Evolutionary conservation across 805 yeast genomes (phyloP), one percentile per base, ranked within the genome.

Genomic region (Lipomyces mesembrius): DNA sequence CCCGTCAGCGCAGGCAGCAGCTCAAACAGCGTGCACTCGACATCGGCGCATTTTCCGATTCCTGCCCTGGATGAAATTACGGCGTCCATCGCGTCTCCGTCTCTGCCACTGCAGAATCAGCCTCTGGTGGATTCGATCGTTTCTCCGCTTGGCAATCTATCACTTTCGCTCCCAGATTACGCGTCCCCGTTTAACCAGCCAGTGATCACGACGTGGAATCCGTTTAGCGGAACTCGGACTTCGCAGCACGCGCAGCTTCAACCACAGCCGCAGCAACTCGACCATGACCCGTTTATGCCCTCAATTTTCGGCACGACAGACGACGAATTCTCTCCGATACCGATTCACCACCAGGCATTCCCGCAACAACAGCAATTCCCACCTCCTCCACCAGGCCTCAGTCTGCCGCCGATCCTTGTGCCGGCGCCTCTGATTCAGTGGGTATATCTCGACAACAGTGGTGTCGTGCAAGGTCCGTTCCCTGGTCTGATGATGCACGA

Each of bases 391-490:
- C 69, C 71, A 4, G 69, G 71, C 6, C 53, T 67, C n/a, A 17
- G 55, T 14, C n/a, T 67, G 35, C 63, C 65, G 5, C 71, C 71
- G 20, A 58, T 67, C 59, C 37, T 67, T 5, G 58, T 65, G 3
- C 66, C 69, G 35, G 59, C 69, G n/a, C 69, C 27, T 20, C 35
- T 65, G 49, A 58, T 65, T 34, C 51, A 51, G 29, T 91, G 97
- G 97, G 79, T 79, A 65, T 91, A 91, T 76, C 78, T 88, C 63
- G 97, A 91, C 76, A 87, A 91, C 0, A 76, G 82, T 53, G 91
- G 90, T 3, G 82, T 78, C 60, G 87, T 86, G 68, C 96, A 91
- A 75, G 97, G 97, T 27, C 97, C 97, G 2, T 91, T 91, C 77
- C 81, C 81, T 58, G 92, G 93, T 2, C 76, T 78, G 32, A 78